phyloP scores from a whole-genome alignment of 306 rosid genomes.

The Luffa acutangula region DNA sequence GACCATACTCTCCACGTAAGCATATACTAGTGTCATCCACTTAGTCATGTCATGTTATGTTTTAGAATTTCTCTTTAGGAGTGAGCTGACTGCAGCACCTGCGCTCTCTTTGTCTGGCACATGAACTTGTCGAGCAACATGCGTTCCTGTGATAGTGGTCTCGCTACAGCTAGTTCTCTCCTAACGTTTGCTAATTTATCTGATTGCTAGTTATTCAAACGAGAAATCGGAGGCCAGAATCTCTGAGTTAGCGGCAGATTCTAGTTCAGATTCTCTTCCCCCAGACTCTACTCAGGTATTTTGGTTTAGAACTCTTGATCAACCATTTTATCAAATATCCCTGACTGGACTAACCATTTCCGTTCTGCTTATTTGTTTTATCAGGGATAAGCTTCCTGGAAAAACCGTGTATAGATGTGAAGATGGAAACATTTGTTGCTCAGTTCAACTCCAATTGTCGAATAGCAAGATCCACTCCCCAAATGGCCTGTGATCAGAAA shows the following conservation, averaged over 20 bases:
- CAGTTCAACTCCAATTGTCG: background rate
- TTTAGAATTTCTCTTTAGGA: background rate
- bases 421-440: background rate
- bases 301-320: background rate
- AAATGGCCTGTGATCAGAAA: background rate
- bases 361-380: background rate
- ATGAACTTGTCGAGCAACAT: background rate
- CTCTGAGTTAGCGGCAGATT: constrained; percentile 38
- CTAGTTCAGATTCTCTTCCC: constrained; percentile 24
- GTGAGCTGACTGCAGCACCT: too few relatives aligned
- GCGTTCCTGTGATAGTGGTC: background rate
- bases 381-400: background rate
- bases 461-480: background rate
- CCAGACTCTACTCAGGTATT: constrained; percentile 34
- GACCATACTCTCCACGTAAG: constrained; percentile 94
- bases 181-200: constrained; percentile 19
- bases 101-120: background rate
- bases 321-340: background rate
- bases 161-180: background rate
- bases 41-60: background rate
- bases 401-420: background rate
- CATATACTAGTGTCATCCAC: background rate
- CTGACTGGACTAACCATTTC: background rate
- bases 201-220: constrained; percentile 65
- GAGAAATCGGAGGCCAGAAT: constrained; percentile 79